Evolutionary conservation across 2,329 filamentous ascomycete species (phyloP).

Genomic region (Colletotrichum sp.): DNA sequence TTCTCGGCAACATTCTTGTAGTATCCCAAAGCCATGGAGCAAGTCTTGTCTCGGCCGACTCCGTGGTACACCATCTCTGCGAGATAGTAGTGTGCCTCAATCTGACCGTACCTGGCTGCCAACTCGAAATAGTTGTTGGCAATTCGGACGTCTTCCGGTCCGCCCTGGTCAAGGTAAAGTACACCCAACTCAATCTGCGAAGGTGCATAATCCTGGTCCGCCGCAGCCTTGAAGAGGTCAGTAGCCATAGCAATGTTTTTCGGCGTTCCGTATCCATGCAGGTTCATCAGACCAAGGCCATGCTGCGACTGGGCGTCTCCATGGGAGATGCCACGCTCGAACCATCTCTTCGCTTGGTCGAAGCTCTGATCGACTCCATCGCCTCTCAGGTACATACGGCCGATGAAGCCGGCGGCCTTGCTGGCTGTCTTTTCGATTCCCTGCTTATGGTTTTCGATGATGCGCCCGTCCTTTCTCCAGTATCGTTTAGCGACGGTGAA

Average conservation of each 20-base stretch:
- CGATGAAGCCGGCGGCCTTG: constrained; percentile 86
- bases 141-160: constrained; percentile 69
- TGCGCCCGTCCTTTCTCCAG: constrained; percentile 80
- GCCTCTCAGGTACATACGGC: constrained; percentile 87
- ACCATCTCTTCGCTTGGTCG: constrained; percentile 79
- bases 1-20: constrained; percentile 82
- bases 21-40: constrained; percentile 76
- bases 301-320: constrained; percentile 87
- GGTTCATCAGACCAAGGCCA: constrained; percentile 81
- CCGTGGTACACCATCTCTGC: constrained; percentile 86
- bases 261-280: constrained; percentile 73
- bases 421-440: constrained; percentile 79
- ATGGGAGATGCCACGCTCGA: constrained; percentile 76
- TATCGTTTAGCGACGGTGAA: constrained; percentile 78
- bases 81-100: constrained; percentile 91
- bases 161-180: constrained; percentile 85
- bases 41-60: constrained; percentile 80
- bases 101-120: constrained; percentile 80
- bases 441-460: constrained; percentile 70
- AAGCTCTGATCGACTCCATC: constrained; percentile 84
- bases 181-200: constrained; percentile 84
- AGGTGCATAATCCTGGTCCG: constrained; percentile 80
- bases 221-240: constrained; percentile 77
- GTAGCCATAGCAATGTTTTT: constrained; percentile 75
- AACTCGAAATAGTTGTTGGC: constrained; percentile 89